Evolutionary conservation across 2,329 filamentous ascomycete species (phyloP), one percentile per base, ranked within the genome.

Genomic region (Rhexocercosporidium sp.): DNA sequence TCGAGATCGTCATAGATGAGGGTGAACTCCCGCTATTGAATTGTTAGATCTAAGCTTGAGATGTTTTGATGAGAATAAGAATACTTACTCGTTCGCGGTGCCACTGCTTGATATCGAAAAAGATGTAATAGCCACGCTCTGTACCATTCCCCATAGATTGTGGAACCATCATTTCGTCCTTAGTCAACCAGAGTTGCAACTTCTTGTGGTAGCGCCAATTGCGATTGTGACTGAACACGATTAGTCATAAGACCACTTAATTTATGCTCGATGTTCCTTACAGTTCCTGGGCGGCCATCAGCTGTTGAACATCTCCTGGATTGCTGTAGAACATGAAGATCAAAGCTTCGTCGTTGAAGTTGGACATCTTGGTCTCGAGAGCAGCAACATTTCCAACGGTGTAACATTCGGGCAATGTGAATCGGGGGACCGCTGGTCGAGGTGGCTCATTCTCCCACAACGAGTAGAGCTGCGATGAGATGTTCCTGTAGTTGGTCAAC

Each of bases 131-230:
- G 0, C 88, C 88, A 67, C 88, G 85, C 77, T 91, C 88, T 59
- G 87, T 85, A 62, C 81, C 85, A 14, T 83, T 82, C 62, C 85
- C 86, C 53, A 90, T 77, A 18, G 84, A 81, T 66, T 88, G 86
- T 34, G 88, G 88, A 53, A 85, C 83, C 86, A 90, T 87, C 71
- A 87, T 80, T 65, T 90, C 87, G 73, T 90, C 88, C 77, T 90
- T 90, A 5, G 88, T 90, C 59, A 91, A 78, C 88, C 88, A 91
- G 27, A 90, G 78, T 71, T 88, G 86, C 27, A 88, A 78, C 76
- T 88, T 88, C 80, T 90, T 90, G 76, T 91, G 88, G 85, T 88
- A 91, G 68, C 88, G 82, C 88, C 88, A 91, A 76, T 89, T 89
- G 22, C 88, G 84, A 66, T 84, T 84, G 72, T 87, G 86, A 51